phyloP scores from a whole-genome alignment of 1,139 yeast genomes.

The Hanseniaspora sp. region DNA sequence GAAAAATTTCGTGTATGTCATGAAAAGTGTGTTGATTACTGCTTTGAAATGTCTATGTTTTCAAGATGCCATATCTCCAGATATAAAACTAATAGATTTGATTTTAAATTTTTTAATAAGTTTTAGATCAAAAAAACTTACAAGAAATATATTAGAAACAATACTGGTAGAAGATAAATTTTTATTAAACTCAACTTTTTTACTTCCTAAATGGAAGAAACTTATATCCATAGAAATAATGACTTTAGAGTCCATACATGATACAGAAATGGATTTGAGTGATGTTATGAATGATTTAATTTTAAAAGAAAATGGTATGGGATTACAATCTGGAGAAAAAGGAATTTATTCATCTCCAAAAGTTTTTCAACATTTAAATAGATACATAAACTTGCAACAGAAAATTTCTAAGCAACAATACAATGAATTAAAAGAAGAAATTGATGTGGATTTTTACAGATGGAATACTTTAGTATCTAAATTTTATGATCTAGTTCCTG shows the following conservation, averaged over 20 bases:
- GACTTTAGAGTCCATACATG: constrained; percentile 12
- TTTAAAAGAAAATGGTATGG: constrained; percentile 14
- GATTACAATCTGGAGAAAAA: background rate
- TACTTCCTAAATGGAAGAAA: constrained; percentile 23
- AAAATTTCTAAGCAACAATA: background rate
- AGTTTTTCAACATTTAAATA: background rate
- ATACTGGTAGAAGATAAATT: constrained; percentile 42
- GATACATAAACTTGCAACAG: background rate
- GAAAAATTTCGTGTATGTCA: constrained; percentile 43
- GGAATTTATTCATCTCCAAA: background rate
- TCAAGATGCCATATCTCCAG: constrained; percentile 33
- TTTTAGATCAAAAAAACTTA: constrained; percentile 41
- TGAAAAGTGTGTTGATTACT: constrained; percentile 34
- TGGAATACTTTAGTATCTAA: constrained; percentile 4
- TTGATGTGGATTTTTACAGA: background rate
- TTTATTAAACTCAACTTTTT: constrained; percentile 34
- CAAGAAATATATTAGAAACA: constrained; percentile 56
- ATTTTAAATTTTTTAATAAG: constrained; percentile 41
- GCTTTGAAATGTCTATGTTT: constrained; percentile 6
- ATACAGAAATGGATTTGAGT: background rate
- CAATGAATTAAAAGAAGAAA: background rate
- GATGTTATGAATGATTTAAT: background rate
- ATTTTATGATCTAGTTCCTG: constrained; percentile 17
- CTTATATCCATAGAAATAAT: constrained; percentile 16
- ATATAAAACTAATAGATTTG: constrained; percentile 40